A percentile compares a stretch with the other conserved stretches of the same genome.
Conservation (phyloP, 495 filamentous ascomycete species). For the Aspergillus sclerotiicarbonarius region DNA sequence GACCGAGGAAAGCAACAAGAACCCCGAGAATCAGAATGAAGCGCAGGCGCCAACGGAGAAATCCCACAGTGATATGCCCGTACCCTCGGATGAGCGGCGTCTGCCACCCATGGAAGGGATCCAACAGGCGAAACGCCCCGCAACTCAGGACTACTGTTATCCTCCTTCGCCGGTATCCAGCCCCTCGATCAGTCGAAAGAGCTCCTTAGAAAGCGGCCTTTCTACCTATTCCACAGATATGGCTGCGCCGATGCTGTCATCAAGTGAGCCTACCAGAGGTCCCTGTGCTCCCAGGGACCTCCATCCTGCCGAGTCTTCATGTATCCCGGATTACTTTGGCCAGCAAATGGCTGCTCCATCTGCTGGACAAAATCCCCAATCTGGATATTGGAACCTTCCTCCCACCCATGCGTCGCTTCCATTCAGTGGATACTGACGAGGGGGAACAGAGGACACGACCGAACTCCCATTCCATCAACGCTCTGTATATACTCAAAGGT, state of each 20-base stretch:
- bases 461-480: neutral
- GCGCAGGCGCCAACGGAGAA: neutral
- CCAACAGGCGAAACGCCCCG: slow-evolving; percentile 10
- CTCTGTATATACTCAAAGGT: neutral
- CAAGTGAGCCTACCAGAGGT: slow-evolving; percentile 7
- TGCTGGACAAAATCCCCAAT: slow-evolving; percentile 7
- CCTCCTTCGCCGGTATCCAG: slow-evolving; percentile 20
- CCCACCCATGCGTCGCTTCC: slow-evolving; percentile 11
- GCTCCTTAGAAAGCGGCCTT: slow-evolving; percentile 20
- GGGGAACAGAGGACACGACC: neutral
- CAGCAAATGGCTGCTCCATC: slow-evolving; percentile 15
- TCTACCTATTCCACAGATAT: slow-evolving; percentile 18
- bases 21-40: neutral
- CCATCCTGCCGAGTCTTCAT: slow-evolving; percentile 8
- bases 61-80: neutral
- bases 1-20: neutral
- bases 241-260: slow-evolving; percentile 14
- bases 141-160: slow-evolving; percentile 7
- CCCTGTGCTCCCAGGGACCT: slow-evolving; percentile 5
- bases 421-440: slow-evolving; percentile 15
- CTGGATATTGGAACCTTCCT: slow-evolving; percentile 18
- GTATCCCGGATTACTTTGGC: slow-evolving; percentile 18
- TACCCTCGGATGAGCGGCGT: neutral
- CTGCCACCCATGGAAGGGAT: neutral
- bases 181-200: slow-evolving; percentile 18